Evolutionary conservation across 768 basidiomycete genomes (phyloP), one percentile per base, ranked within the genome.

Genomic region (Lentinula boryana): DNA sequence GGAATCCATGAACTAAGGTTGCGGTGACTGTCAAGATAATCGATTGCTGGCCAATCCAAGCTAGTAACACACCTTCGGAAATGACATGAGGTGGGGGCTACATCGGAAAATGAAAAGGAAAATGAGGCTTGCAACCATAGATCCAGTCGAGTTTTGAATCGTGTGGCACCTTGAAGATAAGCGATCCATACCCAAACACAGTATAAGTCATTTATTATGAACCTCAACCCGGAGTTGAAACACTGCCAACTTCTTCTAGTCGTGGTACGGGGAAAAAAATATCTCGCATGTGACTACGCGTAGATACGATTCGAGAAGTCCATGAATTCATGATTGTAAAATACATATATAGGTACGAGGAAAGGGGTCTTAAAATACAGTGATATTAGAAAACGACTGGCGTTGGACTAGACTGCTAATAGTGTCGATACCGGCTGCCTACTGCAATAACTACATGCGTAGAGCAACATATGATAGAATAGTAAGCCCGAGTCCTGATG

Each of bases 101-200:
- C 27, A 13, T 38, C 7, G 41, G 48, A 56, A 41, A 55, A 33
- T 33, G 33, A 62, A 18, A n/a, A 38, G 27, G 27, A 54, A 52
- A 55, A 15, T 27, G 33, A 50, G 5, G 27, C 27, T 27, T 27
- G 27, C 27, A 27, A 27, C 27, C 27, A 27, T 3, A 27, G 23
- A 44, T 40, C 33, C 31, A 15, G 18, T 32, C 33, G 27, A 40
- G 9, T 16, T 0, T 38, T 33, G 2, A 52, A 57, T 60, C 3
- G 51, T 35, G 15, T 49, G 13, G 5, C 68, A 88, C 93, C 82
- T 93, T 95, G 82, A 90, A 96, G 60, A 96, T 95, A 43, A 97
- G 80, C 5, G 92, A 94, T 10, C 94, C 94, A 66, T 97, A 97
- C 33, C 93, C 93, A 66, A 96, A 97, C 12, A 96, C 89, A 56